A percentile compares a stretch with the other conserved stretches of the same genome.
Evolutionary conservation across 2,329 filamentous ascomycete species (phyloP).

Genomic region (Beauveria caledonica): DNA sequence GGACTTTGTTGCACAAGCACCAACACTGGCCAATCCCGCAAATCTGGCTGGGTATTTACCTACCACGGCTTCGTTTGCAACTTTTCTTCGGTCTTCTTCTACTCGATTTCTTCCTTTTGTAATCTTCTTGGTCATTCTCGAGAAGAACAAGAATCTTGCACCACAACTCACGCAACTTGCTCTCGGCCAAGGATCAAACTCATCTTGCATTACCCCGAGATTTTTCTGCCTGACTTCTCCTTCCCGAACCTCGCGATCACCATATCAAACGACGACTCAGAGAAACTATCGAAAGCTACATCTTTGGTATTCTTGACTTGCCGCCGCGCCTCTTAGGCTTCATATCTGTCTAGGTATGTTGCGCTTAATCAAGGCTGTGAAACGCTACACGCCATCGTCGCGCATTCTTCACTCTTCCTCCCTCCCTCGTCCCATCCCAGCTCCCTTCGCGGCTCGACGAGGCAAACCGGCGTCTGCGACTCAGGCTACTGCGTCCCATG

Average conservation of each 20-base stretch:
- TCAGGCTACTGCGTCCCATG: not conserved
- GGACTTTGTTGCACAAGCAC: not conserved
- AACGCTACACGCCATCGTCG: not conserved
- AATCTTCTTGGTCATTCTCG: too few species aligned
- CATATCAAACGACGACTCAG: not conserved
- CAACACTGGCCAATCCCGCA: not conserved
- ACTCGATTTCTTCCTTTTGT: too few species aligned
- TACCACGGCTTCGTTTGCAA: too few species aligned
- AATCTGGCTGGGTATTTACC: too few species aligned
- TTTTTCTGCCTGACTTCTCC: not conserved
- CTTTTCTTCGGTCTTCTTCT: too few species aligned
- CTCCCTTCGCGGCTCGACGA: not conserved
- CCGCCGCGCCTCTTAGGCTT: not conserved
- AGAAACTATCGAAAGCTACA: not conserved
- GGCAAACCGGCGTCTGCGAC: not conserved
- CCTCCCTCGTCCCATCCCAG: not conserved
- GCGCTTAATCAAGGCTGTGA: not conserved
- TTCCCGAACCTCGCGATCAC: not conserved
- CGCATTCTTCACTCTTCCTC: not conserved
- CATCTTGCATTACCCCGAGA: not conserved
- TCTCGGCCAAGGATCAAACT: not conserved
- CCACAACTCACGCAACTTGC: too few species aligned
- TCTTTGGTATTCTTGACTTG: not conserved
- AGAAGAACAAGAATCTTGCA: too few species aligned
- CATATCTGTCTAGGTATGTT: constrained; percentile 4